These are phyloP conservation scores for Nigrospora sphaerica DNA, from an alignment of 2,329 filamentous ascomycete species.

Conservation along the genomic window DNA sequence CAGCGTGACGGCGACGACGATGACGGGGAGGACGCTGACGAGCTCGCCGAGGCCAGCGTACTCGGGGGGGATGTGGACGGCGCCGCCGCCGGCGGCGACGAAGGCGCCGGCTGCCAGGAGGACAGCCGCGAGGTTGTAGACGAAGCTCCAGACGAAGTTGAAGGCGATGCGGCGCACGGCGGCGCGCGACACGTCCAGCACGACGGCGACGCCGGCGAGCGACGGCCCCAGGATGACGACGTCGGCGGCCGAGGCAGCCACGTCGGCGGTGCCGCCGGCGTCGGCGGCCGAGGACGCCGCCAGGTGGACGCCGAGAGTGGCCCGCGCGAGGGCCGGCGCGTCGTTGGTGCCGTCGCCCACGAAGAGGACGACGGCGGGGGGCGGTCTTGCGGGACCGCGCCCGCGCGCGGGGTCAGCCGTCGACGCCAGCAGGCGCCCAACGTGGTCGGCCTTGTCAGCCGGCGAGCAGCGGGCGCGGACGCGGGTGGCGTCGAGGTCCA, in stretches of 20 bases:
- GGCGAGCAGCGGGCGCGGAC: constrained; percentile 36
- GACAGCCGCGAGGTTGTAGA: constrained; percentile 66
- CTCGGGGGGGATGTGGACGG: constrained; percentile 36
- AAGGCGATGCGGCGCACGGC: constrained; percentile 46
- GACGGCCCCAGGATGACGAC: constrained; percentile 55
- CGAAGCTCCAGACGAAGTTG: constrained; percentile 64
- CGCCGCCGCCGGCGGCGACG: constrained; percentile 31
- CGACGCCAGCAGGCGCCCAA: constrained; percentile 26
- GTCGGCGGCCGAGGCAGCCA: constrained; percentile 61
- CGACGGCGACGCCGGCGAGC: constrained; percentile 47
- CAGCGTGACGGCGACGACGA: constrained; percentile 47
- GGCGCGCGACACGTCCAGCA: constrained; percentile 46
- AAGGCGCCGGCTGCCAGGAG: constrained; percentile 61
- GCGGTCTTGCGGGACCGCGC: neutral
- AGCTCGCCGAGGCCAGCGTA: constrained; percentile 57
- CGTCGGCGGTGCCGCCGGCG: constrained; percentile 46
- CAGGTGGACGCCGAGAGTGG: constrained; percentile 66
- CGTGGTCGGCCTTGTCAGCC: constrained; percentile 37
- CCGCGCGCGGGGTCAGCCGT: neutral
- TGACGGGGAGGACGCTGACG: constrained; percentile 66
- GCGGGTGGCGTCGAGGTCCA: constrained; percentile 30
- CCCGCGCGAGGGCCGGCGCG: constrained; percentile 63
- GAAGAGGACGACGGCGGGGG: constrained; percentile 50
- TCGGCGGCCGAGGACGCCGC: constrained; percentile 18
- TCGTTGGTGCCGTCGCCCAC: constrained; percentile 77